Conservation (phyloP, 495 filamentous ascomycete species). For the Polyplosphaeria fusca region DNA sequence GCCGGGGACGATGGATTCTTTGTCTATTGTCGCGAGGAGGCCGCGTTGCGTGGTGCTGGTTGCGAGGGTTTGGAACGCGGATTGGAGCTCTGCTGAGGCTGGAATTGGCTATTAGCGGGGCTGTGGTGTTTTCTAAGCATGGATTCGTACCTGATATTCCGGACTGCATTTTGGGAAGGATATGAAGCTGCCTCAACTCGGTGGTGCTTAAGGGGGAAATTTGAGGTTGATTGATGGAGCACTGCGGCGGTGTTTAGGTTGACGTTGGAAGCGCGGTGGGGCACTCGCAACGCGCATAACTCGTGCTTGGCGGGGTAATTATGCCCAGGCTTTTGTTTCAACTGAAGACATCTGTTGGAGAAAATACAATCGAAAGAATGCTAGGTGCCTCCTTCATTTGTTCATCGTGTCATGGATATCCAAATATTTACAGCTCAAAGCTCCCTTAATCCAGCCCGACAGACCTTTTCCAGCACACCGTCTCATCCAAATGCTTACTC, state of each 20-base stretch:
- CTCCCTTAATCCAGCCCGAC: too few species aligned
- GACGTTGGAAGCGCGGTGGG: slow-evolving; percentile 15
- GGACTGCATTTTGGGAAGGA: slow-evolving; percentile 64
- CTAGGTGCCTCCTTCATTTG: too few species aligned
- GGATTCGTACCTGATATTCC: slow-evolving; percentile 72
- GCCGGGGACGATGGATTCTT: slow-evolving; percentile 68
- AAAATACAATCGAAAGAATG: too few species aligned
- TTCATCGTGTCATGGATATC: too few species aligned
- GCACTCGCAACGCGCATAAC: neutral
- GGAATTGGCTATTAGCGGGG: slow-evolving; percentile 14
- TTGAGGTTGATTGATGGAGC: neutral
- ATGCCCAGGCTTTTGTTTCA: too few species aligned
- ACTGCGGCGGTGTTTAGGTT: slow-evolving; percentile 2
- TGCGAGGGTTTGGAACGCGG: slow-evolving; percentile 74
- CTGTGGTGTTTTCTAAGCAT: neutral
- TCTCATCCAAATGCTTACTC: slow-evolving; percentile 49
- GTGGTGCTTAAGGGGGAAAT: neutral
- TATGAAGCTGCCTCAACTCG: neutral
- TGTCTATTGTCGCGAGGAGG: slow-evolving; percentile 73
- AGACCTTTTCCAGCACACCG: too few species aligned
- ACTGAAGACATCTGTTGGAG: too few species aligned
- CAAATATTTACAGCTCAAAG: too few species aligned
- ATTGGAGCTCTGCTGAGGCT: slow-evolving; percentile 84
- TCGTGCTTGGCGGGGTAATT: neutral
- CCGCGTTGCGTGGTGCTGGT: slow-evolving; percentile 64